A percentile compares a stretch with the other conserved stretches of the same genome.
These are phyloP conservation scores for Bruguiera gymnorhiza DNA, from an alignment of 345 rosid genomes.

Conservation along the genomic window DNA sequence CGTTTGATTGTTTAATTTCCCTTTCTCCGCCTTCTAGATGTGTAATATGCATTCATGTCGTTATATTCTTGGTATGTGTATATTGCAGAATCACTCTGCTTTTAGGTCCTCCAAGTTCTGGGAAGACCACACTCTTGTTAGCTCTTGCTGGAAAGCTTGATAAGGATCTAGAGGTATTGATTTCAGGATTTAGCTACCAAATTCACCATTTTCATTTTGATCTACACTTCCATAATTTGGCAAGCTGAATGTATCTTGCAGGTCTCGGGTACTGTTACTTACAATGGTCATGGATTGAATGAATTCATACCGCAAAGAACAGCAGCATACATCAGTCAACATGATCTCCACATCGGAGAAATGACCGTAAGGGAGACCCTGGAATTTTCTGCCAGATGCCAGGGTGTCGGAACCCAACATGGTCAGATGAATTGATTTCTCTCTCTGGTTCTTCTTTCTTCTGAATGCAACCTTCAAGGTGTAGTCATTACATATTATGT, in stretches of 20 bases:
- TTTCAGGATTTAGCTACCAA: neutral
- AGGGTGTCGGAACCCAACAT: conserved; percentile 55
- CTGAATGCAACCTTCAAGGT: neutral
- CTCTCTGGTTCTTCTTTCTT: neutral
- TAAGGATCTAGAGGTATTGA: conserved; percentile 31
- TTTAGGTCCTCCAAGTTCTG: too few relatives aligned
- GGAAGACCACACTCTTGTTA: too few relatives aligned
- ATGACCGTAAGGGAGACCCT: conserved; percentile 78
- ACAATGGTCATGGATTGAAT: conserved; percentile 51
- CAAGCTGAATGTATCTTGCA: conserved; percentile 16
- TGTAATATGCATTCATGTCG: too few relatives aligned
- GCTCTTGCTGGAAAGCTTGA: too few relatives aligned
- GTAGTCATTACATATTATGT: neutral
- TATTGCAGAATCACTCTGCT: too few relatives aligned
- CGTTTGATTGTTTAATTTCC: too few relatives aligned
- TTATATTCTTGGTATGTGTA: too few relatives aligned
- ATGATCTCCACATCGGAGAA: conserved; percentile 56
- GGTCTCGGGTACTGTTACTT: conserved; percentile 60
- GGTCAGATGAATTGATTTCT: conserved; percentile 31
- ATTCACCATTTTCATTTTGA: neutral
- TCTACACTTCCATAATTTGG: too few relatives aligned
- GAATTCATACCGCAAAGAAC: conserved; percentile 71
- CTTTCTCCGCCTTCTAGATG: too few relatives aligned
- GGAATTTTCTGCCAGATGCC: conserved; percentile 72
- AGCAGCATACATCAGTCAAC: conserved; percentile 67